phyloP scores from a whole-genome alignment of 2,329 filamentous ascomycete species.

The Albifimbria verrucaria region DNA sequence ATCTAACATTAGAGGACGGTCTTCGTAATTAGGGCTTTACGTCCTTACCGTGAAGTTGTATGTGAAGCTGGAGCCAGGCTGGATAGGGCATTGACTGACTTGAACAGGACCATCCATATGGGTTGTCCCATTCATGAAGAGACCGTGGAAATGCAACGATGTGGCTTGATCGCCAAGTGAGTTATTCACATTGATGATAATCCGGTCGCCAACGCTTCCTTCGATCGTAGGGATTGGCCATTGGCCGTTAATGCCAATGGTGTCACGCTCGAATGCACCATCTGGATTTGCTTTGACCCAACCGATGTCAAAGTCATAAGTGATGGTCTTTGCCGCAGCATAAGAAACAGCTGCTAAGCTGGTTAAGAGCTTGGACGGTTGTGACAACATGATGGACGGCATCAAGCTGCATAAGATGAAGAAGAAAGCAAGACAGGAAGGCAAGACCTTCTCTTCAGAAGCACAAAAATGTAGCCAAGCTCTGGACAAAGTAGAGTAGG shows the following conservation, averaged over 20 bases:
- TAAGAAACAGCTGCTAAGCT: background rate
- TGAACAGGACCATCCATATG: slow-evolving; percentile 69
- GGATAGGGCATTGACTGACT: slow-evolving; percentile 66
- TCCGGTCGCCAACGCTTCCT: slow-evolving; percentile 58
- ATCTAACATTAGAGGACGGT: slow-evolving; percentile 71
- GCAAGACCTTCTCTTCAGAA: background rate
- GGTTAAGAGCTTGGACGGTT: background rate
- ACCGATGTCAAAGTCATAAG: slow-evolving; percentile 62
- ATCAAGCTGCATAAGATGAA: background rate
- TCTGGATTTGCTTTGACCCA: slow-evolving; percentile 75
- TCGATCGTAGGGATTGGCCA: slow-evolving; percentile 71
- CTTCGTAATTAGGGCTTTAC: background rate
- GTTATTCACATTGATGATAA: slow-evolving; percentile 59
- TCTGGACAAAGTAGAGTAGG: background rate
- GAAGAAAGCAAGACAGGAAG: background rate
- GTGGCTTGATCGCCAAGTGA: slow-evolving; percentile 60
- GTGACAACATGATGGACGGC: background rate
- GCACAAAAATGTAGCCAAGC: background rate
- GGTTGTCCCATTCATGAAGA: slow-evolving; percentile 64
- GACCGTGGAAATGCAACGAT: slow-evolving; percentile 67
- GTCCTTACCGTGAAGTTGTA: slow-evolving; percentile 63
- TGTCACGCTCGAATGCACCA: slow-evolving; percentile 56
- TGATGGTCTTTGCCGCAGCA: background rate
- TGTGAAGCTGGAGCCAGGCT: slow-evolving; percentile 60
- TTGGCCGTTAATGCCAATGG: slow-evolving; percentile 72